A percentile compares a stretch with the other conserved stretches of the same genome.
Conservation (phyloP, 441 rosid species). For the Metrosideros polymorpha region DNA sequence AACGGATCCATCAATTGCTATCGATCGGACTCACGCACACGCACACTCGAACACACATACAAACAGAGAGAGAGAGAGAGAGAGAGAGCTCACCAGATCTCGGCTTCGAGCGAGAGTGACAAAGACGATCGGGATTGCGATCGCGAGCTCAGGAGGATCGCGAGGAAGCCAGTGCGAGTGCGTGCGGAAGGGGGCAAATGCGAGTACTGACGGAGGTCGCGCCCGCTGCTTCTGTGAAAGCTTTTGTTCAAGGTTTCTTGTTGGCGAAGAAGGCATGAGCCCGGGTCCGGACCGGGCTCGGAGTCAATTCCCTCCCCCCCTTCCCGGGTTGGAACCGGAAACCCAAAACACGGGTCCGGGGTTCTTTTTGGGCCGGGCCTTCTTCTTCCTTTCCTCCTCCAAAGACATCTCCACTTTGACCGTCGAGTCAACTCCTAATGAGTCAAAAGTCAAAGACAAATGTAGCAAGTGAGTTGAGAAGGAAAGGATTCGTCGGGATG, state of each 20-base stretch:
- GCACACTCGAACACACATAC: fast-evolving
- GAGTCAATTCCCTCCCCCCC: background rate
- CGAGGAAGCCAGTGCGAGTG: background rate
- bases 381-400: background rate
- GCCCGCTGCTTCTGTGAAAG: background rate
- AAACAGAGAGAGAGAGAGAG: background rate
- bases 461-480: background rate
- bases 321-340: background rate
- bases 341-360: background rate
- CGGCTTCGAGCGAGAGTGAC: background rate
- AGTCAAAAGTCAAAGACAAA: background rate
- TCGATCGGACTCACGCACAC: background rate
- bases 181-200: background rate
- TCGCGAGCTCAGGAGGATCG: background rate
- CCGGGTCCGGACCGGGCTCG: background rate
- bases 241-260: background rate
- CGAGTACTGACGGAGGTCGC: background rate
- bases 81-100: background rate
- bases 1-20: background rate
- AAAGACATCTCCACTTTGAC: background rate
- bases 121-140: background rate
- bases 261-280: background rate
- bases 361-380: background rate
- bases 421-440: background rate
- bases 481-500: background rate